Conservation (phyloP, 345 rosid genomes). For the Syzygium aqueum region DNA sequence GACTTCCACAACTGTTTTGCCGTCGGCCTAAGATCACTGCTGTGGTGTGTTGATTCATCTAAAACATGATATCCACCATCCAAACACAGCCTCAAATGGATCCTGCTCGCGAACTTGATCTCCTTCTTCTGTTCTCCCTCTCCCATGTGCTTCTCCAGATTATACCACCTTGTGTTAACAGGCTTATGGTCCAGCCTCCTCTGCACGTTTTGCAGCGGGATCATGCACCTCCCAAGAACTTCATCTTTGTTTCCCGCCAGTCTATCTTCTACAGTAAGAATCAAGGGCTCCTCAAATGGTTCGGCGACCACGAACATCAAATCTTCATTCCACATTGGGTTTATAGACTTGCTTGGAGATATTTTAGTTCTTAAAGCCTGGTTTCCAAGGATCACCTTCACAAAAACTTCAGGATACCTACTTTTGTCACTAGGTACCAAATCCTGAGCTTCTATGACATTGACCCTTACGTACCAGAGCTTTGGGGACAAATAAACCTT, state of each 20-base stretch:
- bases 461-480: slow-evolving; percentile 94
- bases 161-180: slow-evolving; percentile 64
- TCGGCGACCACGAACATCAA: slow-evolving; percentile 90
- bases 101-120: slow-evolving; percentile 75
- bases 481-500: slow-evolving; percentile 92
- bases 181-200: slow-evolving; percentile 83
- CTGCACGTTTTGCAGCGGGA: slow-evolving; percentile 53
- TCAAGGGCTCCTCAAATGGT: slow-evolving; percentile 81
- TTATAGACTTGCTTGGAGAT: slow-evolving; percentile 57
- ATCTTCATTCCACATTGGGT: slow-evolving; percentile 98
- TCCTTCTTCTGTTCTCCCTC: slow-evolving; percentile 65
- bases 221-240: slow-evolving; percentile 46
- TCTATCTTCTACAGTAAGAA: slow-evolving; percentile 69
- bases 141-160: slow-evolving; percentile 68
- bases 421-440: slow-evolving; percentile 63
- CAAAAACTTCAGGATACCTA: slow-evolving; percentile 76
- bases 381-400: slow-evolving; percentile 57
- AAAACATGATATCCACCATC: slow-evolving; percentile 99
- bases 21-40: slow-evolving; percentile 90
- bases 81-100: slow-evolving; percentile 73
- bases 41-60: slow-evolving; percentile 94
- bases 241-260: slow-evolving; percentile 71
- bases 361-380: slow-evolving; percentile 61
- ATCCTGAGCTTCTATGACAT: slow-evolving; percentile 96
- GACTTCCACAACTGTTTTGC: slow-evolving; percentile 90